phyloP scores from a whole-genome alignment of 2,329 filamentous ascomycete genomes.

The Nigrospora osmanthi region DNA sequence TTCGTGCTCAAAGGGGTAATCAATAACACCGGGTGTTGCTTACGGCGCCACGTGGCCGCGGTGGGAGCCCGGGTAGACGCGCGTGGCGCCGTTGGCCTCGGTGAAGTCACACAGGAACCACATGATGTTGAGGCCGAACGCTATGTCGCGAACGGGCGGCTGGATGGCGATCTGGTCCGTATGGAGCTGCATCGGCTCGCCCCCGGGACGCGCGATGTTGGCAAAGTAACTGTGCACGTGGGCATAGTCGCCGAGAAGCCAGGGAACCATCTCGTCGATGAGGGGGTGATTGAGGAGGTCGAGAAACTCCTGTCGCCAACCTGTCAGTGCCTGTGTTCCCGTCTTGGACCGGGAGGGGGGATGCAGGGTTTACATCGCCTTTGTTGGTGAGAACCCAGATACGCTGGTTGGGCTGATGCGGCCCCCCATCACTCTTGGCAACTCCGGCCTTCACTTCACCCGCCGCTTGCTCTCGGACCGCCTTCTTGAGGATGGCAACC shows the following conservation, averaged over 20 bases:
- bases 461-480: neutral
- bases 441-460: neutral
- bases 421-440: neutral
- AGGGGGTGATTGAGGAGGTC: slow-evolving; percentile 19
- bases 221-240: slow-evolving; percentile 19
- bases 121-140: slow-evolving; percentile 16
- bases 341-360: neutral
- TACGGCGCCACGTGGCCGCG: slow-evolving; percentile 11
- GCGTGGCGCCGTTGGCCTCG: slow-evolving; percentile 19
- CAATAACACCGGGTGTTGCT: too few species aligned
- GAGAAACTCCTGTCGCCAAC: too few species aligned
- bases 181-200: slow-evolving; percentile 17
- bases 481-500: neutral
- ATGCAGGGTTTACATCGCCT: neutral
- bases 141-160: slow-evolving; percentile 14
- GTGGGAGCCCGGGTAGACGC: slow-evolving; percentile 18
- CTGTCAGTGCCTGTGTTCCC: too few species aligned
- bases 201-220: slow-evolving; percentile 19
- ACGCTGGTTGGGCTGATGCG: neutral
- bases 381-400: neutral
- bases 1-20: slow-evolving; percentile 12
- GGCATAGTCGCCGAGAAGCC: slow-evolving; percentile 18
- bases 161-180: slow-evolving; percentile 18
- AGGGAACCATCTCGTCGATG: slow-evolving; percentile 17
- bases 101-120: slow-evolving; percentile 21